phyloP scores from a whole-genome alignment of 2,329 filamentous ascomycete species.

The Aspergillus unguis region DNA sequence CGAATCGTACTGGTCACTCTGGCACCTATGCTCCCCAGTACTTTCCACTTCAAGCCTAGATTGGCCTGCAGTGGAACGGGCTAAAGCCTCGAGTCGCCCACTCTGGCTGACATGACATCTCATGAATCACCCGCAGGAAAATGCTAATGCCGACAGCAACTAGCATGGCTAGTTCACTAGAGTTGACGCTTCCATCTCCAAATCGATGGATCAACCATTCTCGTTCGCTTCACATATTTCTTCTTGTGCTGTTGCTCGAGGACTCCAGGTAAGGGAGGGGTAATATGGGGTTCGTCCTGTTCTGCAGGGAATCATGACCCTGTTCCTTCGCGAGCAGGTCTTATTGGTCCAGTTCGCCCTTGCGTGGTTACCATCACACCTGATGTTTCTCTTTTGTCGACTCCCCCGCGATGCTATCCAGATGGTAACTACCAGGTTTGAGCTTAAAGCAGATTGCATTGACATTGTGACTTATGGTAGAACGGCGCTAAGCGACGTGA shows the following conservation, averaged over 20 bases:
- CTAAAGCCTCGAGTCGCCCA: no score
- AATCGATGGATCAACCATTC: no score
- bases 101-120: no score
- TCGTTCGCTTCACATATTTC: not conserved
- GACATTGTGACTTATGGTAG: slow-evolving; percentile 4
- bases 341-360: slow-evolving; percentile 17
- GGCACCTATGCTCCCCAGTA: slow-evolving; percentile 4
- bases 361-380: slow-evolving; percentile 18
- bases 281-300: slow-evolving; percentile 7
- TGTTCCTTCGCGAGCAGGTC: slow-evolving; percentile 13
- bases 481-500: slow-evolving; percentile 2
- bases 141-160: not conserved
- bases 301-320: slow-evolving; percentile 13
- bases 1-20: slow-evolving; percentile 4
- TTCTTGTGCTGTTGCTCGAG: not conserved
- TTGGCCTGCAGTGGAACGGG: no score
- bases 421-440: not conserved
- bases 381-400: not conserved
- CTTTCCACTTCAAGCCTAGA: not conserved
- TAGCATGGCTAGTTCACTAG: not conserved
- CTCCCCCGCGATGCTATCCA: no score
- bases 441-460: slow-evolving; percentile 1
- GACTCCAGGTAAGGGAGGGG: slow-evolving; percentile 2
- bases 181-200: no score
- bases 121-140: not conserved